Evolutionary conservation across 202 grass and related monocot genomes (phyloP), one percentile per base, ranked within the genome.

Genomic region (Panicum virgatum): DNA sequence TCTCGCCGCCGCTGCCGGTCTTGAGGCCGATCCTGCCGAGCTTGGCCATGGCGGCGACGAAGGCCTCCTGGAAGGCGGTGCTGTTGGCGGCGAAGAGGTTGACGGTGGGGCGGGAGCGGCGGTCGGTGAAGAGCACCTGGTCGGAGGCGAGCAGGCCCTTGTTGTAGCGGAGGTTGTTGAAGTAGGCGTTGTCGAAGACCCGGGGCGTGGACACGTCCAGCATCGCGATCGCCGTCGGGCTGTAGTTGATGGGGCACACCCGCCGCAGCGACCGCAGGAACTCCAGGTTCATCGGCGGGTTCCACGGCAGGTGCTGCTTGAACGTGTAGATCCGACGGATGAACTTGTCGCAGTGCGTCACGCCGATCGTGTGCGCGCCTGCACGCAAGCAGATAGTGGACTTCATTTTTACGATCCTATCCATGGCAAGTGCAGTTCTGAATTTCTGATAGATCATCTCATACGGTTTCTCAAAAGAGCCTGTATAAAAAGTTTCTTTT

Each of bases 151-250:
- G 79, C 77, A 97, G 69, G 61, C 94, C 94, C 84, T 87, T 93
- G 77, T 88, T 83, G 69, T 68, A 89, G 1, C 89, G 88, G 32
- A 97, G 86, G 80, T 93, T 97, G 88, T 87, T 73, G 71, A 91
- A 97, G 91, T 97, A 97, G 78, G 73, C 72, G 79, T 97, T 97
- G 90, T 97, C 94, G 71, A 97, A 97, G 16, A 82, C 42, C 60
- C 12, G 48, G 6, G 94, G 94, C 26, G 94, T 91, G 14, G 85
- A 19, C 1, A 26, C 70, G 77, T 97, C 94, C 10, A 97, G 82
- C 80, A 89, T 86, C 4, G 81, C 81, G 46, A 89, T 78, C 13
- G 84, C 13, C 1, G 86, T 72, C 5, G 80, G 74, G 32, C 72
- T 46, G 84, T 79, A 80, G 69, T 75, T 89, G 47, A 87, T 68